phyloP scores from a whole-genome alignment of 352 stramenopile species.

The Pythium rishiriense region DNA sequence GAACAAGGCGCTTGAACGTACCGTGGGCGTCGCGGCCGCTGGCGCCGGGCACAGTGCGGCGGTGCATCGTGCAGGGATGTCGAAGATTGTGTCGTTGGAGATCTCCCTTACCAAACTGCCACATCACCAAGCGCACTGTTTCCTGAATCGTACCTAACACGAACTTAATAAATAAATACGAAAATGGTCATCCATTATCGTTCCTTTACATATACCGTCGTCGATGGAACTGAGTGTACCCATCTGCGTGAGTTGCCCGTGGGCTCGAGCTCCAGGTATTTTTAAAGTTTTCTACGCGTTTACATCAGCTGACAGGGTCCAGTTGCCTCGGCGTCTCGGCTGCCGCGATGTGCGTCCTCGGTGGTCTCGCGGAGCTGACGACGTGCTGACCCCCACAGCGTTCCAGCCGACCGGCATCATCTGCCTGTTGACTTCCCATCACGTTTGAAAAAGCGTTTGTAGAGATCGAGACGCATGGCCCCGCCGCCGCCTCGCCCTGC shows the following conservation, averaged over 20 bases:
- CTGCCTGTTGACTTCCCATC: too few species aligned
- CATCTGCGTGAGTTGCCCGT: background rate
- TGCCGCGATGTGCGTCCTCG: background rate
- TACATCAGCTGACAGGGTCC: background rate
- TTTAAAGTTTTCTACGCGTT: background rate
- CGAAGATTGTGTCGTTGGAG: background rate
- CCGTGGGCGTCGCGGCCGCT: constrained; percentile 12
- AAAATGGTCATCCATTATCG: too few species aligned
- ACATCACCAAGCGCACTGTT: constrained; percentile 16
- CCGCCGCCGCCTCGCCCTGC: background rate
- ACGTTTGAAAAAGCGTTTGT: too few species aligned
- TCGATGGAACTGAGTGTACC: background rate
- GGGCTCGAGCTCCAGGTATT: background rate
- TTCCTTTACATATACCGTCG: background rate
- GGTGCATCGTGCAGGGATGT: constrained; percentile 25
- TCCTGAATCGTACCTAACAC: background rate
- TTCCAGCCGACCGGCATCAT: too few species aligned
- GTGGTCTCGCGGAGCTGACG: background rate
- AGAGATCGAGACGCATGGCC: background rate
- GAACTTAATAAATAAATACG: too few species aligned
- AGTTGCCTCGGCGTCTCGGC: background rate
- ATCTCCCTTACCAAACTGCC: constrained; percentile 18
- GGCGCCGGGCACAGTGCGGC: constrained; percentile 24
- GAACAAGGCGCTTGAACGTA: constrained; percentile 3
- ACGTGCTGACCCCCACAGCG: background rate